Percentiles rank a stretch among this genome's conserved stretches.
These are phyloP conservation scores for Solanum ahanhuiri DNA, from an alignment of 257 asterid genomes.

Conservation along the genomic window DNA sequence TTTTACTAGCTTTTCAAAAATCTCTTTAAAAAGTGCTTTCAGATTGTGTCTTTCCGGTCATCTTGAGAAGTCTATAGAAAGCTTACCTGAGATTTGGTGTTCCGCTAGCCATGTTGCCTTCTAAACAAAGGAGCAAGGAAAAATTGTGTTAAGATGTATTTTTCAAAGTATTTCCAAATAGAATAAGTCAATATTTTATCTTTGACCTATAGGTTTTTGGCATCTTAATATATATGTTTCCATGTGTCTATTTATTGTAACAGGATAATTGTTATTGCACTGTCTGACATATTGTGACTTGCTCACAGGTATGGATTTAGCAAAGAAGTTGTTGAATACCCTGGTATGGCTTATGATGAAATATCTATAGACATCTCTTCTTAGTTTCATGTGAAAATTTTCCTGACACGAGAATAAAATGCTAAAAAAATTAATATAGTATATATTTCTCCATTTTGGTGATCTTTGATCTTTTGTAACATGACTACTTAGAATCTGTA, in stretches of 20 bases:
- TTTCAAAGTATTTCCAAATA: background rate
- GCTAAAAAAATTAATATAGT: background rate
- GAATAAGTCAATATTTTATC: background rate
- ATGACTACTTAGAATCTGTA: background rate
- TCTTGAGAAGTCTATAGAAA: background rate
- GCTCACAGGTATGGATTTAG: slow-evolving; percentile 83
- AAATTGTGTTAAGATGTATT: background rate
- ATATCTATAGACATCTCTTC: background rate
- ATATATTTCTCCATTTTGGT: background rate
- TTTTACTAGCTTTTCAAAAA: background rate
- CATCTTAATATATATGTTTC: background rate
- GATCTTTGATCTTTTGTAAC: background rate
- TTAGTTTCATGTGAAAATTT: background rate
- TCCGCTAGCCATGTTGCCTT: background rate
- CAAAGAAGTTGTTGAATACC: slow-evolving; percentile 82
- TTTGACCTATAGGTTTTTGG: background rate
- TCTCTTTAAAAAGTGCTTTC: background rate
- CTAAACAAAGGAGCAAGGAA: background rate
- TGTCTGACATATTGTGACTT: slow-evolving; percentile 6
- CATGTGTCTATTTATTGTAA: background rate
- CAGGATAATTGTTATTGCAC: background rate
- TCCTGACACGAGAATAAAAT: background rate
- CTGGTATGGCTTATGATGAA: slow-evolving; percentile 39
- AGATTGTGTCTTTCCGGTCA: background rate
- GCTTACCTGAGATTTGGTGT: background rate